Conservation (phyloP, 805 yeast genomes). For the Ogataea ramenticola region DNA sequence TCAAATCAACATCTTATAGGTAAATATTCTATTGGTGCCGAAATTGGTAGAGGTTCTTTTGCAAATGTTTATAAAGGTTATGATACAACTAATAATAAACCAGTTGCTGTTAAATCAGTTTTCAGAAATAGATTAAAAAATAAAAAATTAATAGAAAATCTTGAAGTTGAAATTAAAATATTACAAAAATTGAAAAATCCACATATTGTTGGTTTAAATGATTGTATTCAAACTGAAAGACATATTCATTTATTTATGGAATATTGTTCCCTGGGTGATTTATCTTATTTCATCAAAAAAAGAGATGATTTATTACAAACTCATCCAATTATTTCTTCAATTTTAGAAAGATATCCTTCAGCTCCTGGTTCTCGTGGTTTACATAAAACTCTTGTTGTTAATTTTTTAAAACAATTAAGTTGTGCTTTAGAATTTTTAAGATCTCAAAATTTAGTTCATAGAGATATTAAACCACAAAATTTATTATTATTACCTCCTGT, state of each 20-base stretch:
- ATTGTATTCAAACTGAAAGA: constrained; percentile 65
- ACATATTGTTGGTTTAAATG: constrained; percentile 82
- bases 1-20: constrained; percentile 25
- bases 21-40: constrained; percentile 57
- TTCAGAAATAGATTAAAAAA: constrained; percentile 74
- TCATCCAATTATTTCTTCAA: constrained; percentile 71
- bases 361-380: constrained; percentile 72
- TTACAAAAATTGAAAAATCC: constrained; percentile 85
- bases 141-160: constrained; percentile 80
- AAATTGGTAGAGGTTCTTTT: constrained; percentile 93
- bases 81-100: constrained; percentile 39
- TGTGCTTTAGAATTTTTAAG: constrained; percentile 80
- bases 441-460: constrained; percentile 77
- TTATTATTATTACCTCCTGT: constrained; percentile 75
- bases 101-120: constrained; percentile 88
- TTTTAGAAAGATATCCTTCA: constrained; percentile 77
- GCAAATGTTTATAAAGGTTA: constrained; percentile 91
- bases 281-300: constrained; percentile 77
- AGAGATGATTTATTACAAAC: constrained; percentile 62
- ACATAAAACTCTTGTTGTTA: constrained; percentile 69
- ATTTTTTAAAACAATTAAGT: constrained; percentile 80
- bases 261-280: constrained; percentile 91
- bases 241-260: constrained; percentile 93
- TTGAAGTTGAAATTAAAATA: constrained; percentile 88
- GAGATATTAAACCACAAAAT: constrained; percentile 95